Base-by-base conservation (phyloP, 305 asterid genomes). In the Plantago rigida region DNA sequence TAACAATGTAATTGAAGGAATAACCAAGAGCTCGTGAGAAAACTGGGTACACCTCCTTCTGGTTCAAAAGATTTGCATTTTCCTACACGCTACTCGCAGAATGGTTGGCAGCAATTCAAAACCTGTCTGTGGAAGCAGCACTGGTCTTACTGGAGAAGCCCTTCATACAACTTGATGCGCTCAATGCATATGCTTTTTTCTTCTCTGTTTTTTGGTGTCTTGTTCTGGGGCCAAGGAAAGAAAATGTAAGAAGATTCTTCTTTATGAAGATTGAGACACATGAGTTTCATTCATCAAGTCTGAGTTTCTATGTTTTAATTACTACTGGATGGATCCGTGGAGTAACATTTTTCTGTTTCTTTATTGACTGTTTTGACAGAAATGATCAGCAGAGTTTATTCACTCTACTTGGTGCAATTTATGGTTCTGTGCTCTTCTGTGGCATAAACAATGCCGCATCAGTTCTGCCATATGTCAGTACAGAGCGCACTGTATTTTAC, bases 111-210 rank as follows among this genome's bases (percentile, higher is more conserved):
- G 39, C 93, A 84, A 47, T 84, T 84, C 68, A 84, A 76, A 64
- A 71, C 81, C 14, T 84, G 93, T 56, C 81, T 82, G 14, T 84
- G 93, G 93, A 82, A 84, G 68, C 88, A 78, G 59, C 63, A 74
- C 31, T 81, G 78, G 87, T 78, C 88, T 54, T 82, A 81, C 58
- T 82, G 87, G 89, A 80, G 89, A 73, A 80, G 84, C 66, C 89
- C 89, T 60, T 65, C 83, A 9, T 85, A 81, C 79, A 81, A 85
- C 66, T 73, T 85, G 70, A 69, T 60, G 71, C 82, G 94, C 34
- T 66, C 70, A 3, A 49, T 73, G 47, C 62, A 64, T 57, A 77
- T 79, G 77, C 56, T 75, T 42, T 26, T 78, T 4, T 55, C 82
- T 13, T 57, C 94, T 45, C 4, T 77, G 9, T 63, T 82, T 41